These are phyloP conservation scores for Pseudodiploospora longispora DNA, from an alignment of 2,329 filamentous ascomycete species.

Conservation along the genomic window DNA sequence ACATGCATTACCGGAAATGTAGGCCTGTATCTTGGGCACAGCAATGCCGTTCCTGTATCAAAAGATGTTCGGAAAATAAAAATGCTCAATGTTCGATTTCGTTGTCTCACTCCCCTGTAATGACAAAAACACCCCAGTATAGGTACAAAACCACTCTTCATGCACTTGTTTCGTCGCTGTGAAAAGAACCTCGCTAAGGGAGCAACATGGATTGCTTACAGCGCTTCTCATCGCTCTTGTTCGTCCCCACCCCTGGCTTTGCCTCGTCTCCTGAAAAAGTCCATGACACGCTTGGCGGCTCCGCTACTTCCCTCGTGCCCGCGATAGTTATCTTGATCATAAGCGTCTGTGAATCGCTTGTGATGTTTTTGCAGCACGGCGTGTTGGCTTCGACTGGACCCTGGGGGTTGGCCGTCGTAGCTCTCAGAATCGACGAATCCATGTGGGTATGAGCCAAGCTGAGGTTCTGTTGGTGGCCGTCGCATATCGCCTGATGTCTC, in stretches of 20 bases:
- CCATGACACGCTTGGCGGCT: conserved; percentile 89
- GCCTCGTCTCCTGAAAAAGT: conserved; percentile 87
- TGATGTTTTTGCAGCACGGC: conserved; percentile 74
- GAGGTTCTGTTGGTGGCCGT: conserved; percentile 30
- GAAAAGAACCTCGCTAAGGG: background rate
- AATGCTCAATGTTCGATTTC: too few relatives aligned
- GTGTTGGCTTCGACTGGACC: conserved; percentile 30
- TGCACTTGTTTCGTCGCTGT: background rate
- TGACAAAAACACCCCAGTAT: too few relatives aligned
- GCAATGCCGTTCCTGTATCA: too few relatives aligned
- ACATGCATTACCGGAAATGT: too few relatives aligned
- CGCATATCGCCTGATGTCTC: conserved; percentile 46
- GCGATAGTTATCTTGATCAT: conserved; percentile 62
- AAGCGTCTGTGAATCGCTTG: conserved; percentile 83
- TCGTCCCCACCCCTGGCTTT: conserved; percentile 60
- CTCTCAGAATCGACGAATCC: conserved; percentile 35
- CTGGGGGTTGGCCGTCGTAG: conserved; percentile 31
- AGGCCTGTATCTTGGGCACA: too few relatives aligned
- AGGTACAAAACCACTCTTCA: background rate
- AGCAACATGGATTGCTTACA: conserved; percentile 1
- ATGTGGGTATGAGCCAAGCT: conserved; percentile 35
- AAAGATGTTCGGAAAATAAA: too few relatives aligned
- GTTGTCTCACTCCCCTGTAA: too few relatives aligned
- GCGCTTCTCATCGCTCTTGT: conserved; percentile 28
- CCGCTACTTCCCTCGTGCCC: conserved; percentile 76